Percentiles rank a stretch among this genome's conserved stretches.
Evolutionary conservation across 768 basidiomycete genomes (phyloP).

Genomic region (Sarcodon sp.): DNA sequence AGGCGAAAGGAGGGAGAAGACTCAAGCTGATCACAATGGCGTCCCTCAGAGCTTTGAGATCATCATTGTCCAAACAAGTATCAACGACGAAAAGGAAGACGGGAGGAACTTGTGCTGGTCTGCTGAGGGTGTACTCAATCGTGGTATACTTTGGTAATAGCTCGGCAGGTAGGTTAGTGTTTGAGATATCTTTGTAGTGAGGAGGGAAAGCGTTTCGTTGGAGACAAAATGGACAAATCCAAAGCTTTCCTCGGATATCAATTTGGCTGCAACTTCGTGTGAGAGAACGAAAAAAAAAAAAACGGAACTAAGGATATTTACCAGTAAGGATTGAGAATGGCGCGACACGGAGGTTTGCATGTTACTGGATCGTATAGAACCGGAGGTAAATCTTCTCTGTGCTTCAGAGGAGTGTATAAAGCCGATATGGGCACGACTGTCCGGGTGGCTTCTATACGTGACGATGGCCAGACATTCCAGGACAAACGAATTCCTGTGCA

Average conservation of each 20-base stretch:
- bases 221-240: constrained; percentile 99
- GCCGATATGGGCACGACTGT: constrained; percentile 99
- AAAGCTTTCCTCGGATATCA: constrained; percentile 95
- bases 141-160: constrained; percentile 97
- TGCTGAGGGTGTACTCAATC: constrained; percentile 96
- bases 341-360: constrained; percentile 95
- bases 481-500: constrained; percentile 78
- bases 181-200: constrained; percentile 98
- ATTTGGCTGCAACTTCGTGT: constrained; percentile 59
- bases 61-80: constrained; percentile 92
- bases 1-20: constrained; percentile 84
- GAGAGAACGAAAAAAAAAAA: constrained; percentile 3
- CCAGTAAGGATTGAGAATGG: constrained; percentile 97
- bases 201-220: constrained; percentile 95
- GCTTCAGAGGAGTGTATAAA: constrained; percentile 90
- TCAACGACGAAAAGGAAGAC: constrained; percentile 97
- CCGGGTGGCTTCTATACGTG: constrained; percentile 93
- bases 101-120: constrained; percentile 86
- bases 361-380: constrained; percentile 98
- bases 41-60: constrained; percentile 90
- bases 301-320: constrained; percentile 20
- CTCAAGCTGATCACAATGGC: constrained; percentile 91
- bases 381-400: constrained; percentile 87
- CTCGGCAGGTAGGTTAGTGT: constrained; percentile 93
- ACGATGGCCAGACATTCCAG: constrained; percentile 99